These are phyloP conservation scores for Sicyos edulis DNA, from an alignment of 306 rosid genomes.

Conservation along the genomic window DNA sequence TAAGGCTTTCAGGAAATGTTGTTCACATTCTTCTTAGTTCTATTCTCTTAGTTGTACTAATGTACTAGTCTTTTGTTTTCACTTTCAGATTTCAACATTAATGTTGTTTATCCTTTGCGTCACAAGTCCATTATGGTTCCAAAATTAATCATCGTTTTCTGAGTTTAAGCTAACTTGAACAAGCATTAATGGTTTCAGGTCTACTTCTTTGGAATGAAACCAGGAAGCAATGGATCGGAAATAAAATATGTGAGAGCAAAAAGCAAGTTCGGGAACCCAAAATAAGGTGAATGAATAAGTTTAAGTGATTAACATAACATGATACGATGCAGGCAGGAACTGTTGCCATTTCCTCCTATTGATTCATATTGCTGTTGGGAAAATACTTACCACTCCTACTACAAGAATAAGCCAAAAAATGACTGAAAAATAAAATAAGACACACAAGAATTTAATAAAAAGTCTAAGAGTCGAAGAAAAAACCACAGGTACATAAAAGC, in stretches of 20 bases:
- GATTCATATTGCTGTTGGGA: background rate
- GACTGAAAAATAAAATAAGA: no score
- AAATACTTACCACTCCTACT: no score
- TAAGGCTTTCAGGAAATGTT: background rate
- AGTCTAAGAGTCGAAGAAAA: no score
- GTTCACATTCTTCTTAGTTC: background rate
- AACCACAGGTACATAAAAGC: no score
- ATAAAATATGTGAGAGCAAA: constrained; percentile 29
- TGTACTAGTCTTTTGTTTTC: background rate
- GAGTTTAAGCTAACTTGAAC: background rate
- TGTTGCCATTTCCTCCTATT: background rate
- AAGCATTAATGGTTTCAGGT: constrained; percentile 42
- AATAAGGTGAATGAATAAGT: constrained; percentile 53
- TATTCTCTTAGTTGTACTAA: background rate
- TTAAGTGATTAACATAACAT: background rate
- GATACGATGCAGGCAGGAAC: background rate
- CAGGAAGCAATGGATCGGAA: constrained; percentile 71
- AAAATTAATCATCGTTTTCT: background rate
- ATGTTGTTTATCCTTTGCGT: background rate
- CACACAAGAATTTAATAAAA: no score
- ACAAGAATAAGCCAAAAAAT: no score
- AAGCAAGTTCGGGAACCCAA: constrained; percentile 45
- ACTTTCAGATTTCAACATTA: background rate
- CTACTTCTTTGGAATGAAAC: constrained; percentile 69
- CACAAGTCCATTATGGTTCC: background rate